phyloP scores from a whole-genome alignment of 2,329 filamentous ascomycete genomes.

The Beauveria sp. region DNA sequence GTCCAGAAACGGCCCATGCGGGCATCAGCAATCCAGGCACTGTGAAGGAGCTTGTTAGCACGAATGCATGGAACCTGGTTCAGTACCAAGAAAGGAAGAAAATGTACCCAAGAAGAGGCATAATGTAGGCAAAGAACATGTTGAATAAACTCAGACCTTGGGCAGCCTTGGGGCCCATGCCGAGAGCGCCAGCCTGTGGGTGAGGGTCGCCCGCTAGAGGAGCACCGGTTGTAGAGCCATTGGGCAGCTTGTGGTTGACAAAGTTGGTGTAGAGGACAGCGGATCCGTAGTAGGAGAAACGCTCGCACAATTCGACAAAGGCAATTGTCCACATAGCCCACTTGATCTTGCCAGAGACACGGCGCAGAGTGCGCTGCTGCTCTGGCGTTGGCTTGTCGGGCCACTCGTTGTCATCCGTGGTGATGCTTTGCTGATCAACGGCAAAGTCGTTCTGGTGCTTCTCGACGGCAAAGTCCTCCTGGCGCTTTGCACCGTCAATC shows the following conservation, averaged over 20 bases:
- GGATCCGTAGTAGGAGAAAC: constrained; percentile 71
- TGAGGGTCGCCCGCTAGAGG: constrained; percentile 20
- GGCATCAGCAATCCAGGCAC: constrained; percentile 56
- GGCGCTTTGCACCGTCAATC: constrained; percentile 15
- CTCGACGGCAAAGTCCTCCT: constrained; percentile 22
- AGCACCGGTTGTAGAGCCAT: constrained; percentile 46
- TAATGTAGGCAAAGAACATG: constrained; percentile 54
- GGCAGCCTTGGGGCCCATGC: constrained; percentile 49
- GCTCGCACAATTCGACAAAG: constrained; percentile 67
- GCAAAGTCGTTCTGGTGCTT: constrained; percentile 14
- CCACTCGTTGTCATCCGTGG: constrained; percentile 23
- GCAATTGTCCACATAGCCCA: constrained; percentile 62
- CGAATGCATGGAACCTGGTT: constrained; percentile 20
- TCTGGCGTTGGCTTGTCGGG: constrained; percentile 49
- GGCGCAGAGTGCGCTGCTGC: constrained; percentile 52
- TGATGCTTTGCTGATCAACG: constrained; percentile 17
- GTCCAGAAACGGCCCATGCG: constrained; percentile 67
- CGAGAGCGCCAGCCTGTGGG: constrained; percentile 41
- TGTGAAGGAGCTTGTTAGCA: constrained; percentile 13
- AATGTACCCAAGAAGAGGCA: constrained; percentile 44
- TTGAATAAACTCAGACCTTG: constrained; percentile 45
- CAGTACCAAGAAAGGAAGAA: not conserved
- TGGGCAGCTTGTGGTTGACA: constrained; percentile 47
- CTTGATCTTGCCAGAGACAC: constrained; percentile 57
- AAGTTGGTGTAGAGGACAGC: constrained; percentile 62